Conservation (phyloP, 306 rosid species). For the Vicia villosa region DNA sequence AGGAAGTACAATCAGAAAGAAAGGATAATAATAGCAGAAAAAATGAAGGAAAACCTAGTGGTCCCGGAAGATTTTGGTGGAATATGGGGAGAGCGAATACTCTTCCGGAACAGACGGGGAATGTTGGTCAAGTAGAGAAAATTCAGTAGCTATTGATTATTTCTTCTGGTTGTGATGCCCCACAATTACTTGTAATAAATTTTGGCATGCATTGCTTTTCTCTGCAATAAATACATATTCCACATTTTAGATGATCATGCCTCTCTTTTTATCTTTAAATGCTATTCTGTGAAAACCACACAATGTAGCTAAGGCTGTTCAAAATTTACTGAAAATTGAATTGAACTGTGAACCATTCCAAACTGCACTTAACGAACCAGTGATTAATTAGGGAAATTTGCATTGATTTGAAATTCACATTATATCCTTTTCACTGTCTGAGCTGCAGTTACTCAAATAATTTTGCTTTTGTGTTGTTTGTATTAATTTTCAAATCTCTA, state of each 20-base stretch:
- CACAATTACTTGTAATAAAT: constrained; percentile 46
- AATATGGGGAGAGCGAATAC: constrained; percentile 60
- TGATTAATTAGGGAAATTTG: background rate
- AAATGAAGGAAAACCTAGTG: constrained; percentile 60
- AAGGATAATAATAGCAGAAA: constrained; percentile 54
- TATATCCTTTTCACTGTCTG: background rate
- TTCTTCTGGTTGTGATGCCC: constrained; percentile 48
- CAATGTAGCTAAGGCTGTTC: background rate
- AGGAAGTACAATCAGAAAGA: constrained; percentile 68
- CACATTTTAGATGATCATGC: constrained; percentile 16
- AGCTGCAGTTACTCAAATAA: background rate
- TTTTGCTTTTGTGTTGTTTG: background rate
- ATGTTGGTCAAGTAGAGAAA: constrained; percentile 74
- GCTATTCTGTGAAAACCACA: constrained; percentile 12
- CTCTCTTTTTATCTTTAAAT: constrained; percentile 22
- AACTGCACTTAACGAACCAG: background rate
- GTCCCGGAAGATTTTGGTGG: constrained; percentile 67
- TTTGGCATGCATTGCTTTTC: constrained; percentile 51
- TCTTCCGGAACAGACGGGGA: constrained; percentile 76
- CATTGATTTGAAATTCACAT: background rate
- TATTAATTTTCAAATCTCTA: background rate
- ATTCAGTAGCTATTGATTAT: constrained; percentile 52
- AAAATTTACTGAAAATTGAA: background rate
- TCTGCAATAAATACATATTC: constrained; percentile 34
- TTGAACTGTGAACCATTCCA: background rate